A percentile compares a stretch with the other conserved stretches of the same genome.
These are phyloP conservation scores for Stylonectria norvegica DNA, from an alignment of 2,329 filamentous ascomycete genomes.

Conservation along the genomic window DNA sequence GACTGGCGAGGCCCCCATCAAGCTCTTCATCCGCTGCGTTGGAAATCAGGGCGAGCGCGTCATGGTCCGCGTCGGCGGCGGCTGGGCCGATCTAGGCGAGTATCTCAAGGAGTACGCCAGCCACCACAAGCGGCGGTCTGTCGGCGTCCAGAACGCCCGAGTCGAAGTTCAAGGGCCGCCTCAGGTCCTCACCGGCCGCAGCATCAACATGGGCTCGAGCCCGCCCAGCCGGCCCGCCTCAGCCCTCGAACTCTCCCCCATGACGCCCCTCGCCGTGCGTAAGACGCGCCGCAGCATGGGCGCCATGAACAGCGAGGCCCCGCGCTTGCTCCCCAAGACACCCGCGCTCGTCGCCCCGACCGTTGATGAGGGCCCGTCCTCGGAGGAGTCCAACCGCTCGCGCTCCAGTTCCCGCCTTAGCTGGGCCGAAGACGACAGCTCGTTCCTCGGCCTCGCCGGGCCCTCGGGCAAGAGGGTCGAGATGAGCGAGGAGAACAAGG, in stretches of 20 bases:
- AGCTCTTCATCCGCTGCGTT: slow-evolving; percentile 89
- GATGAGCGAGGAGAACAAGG: slow-evolving; percentile 69
- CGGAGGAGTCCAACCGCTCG: slow-evolving; percentile 45
- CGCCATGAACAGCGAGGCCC: slow-evolving; percentile 30
- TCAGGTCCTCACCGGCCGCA: slow-evolving; percentile 26
- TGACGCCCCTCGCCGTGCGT: slow-evolving; percentile 51
- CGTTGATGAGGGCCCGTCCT: slow-evolving; percentile 41
- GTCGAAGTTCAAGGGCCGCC: slow-evolving; percentile 57
- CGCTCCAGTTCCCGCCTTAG: slow-evolving; percentile 52
- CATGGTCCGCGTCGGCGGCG: slow-evolving; percentile 96
- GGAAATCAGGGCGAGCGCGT: slow-evolving; percentile 87
- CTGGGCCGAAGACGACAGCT: slow-evolving; percentile 58
- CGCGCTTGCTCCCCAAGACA: slow-evolving; percentile 33
- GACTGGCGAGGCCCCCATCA: slow-evolving; percentile 82
- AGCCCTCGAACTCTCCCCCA: slow-evolving; percentile 35
- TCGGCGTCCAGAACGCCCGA: slow-evolving; percentile 45
- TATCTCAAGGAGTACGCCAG: slow-evolving; percentile 91
- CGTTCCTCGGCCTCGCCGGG: slow-evolving; percentile 65
- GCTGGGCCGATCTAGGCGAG: slow-evolving; percentile 96
- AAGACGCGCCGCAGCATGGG: slow-evolving; percentile 51
- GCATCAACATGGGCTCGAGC: slow-evolving; percentile 37
- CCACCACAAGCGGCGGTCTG: slow-evolving; percentile 77
- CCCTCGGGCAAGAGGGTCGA: slow-evolving; percentile 62
- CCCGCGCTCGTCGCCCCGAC: slow-evolving; percentile 35
- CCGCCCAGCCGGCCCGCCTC: slow-evolving; percentile 41